Evolutionary conservation across 257 asterid genomes (phyloP).

Genomic region (Gentiana dahurica): DNA sequence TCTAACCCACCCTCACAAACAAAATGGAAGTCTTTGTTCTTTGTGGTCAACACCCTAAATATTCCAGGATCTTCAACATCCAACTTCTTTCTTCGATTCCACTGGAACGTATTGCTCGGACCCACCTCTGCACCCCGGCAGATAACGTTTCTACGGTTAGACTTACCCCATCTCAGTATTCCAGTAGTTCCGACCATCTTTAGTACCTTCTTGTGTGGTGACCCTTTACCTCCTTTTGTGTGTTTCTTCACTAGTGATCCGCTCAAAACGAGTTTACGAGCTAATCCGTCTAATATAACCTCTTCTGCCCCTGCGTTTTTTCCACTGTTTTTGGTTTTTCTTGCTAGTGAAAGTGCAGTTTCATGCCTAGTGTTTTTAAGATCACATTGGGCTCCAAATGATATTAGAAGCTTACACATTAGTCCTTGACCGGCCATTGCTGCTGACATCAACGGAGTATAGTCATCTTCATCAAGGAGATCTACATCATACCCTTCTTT

Average conservation of each 20-base stretch:
- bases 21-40: slow-evolving; percentile 56
- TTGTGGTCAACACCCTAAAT: slow-evolving; percentile 49
- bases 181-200: slow-evolving; percentile 47
- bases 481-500: slow-evolving; percentile 22
- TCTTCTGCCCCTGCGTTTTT: slow-evolving; percentile 29
- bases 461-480: slow-evolving; percentile 35
- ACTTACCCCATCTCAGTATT: slow-evolving; percentile 53
- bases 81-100: slow-evolving; percentile 48
- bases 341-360: slow-evolving; percentile 43
- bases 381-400: slow-evolving; percentile 37
- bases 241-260: slow-evolving; percentile 56
- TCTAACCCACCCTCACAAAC: slow-evolving; percentile 50
- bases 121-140: slow-evolving; percentile 60
- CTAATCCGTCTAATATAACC: slow-evolving; percentile 43
- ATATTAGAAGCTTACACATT: slow-evolving; percentile 41
- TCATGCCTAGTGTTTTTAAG: slow-evolving; percentile 29
- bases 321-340: slow-evolving; percentile 12
- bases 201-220: slow-evolving; percentile 43
- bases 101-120: slow-evolving; percentile 32
- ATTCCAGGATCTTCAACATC: slow-evolving; percentile 49
- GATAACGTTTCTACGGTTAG: slow-evolving; percentile 47
- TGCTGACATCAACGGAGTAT: slow-evolving; percentile 61
- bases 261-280: slow-evolving; percentile 34
- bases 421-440: slow-evolving; percentile 34
- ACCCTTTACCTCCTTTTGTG: slow-evolving; percentile 50